Base-by-base conservation (phyloP, 768 basidiomycete genomes). In the Tephrocybe sp. region DNA sequence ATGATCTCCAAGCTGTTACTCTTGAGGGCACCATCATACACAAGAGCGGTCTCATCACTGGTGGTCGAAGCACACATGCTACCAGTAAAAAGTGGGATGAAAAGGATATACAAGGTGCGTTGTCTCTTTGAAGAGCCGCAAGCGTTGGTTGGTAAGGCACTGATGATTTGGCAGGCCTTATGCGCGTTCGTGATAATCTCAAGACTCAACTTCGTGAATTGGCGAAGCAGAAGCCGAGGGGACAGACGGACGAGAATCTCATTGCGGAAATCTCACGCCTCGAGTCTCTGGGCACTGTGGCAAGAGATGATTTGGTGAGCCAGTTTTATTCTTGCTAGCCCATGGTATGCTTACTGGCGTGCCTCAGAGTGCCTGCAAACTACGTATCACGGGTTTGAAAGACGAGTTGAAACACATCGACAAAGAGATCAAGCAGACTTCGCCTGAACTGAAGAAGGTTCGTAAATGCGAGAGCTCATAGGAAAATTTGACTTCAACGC, bases 11-110 rank as follows among this genome's bases (percentile, higher is more conserved):
- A 94, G 97, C 94, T 52, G 97, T 99, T 18, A 97, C 97, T 0
- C 73, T 99, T 36, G 94, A 98, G 37, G 97, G 97, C 1, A 98
- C 94, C 2, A 74, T 99, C 52, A 97, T 99, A 40, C 97, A 99
- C 67, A 94, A 94, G 72, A 94, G 91, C 57, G 97, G 97, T 53
- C 71, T 95, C 40, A 98, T 99, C 63, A 99, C 97, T 27, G 97
- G 97, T 70, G 97, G 97, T 22, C 76, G 83, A 41, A 91, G 91
- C 58, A 79, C 86, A 0, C 85, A 86, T 53, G 77, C 74, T 39
- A 83, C 67, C n/a, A 78, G 77, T 33, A 89, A 90, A 70, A 93
- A 91, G 62, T 97, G 93, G 87, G 91, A 95, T 51, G 95, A 98
- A 64, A 88, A 88, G 59, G 94, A 97, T 57, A 79, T 97, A 3